Evolutionary conservation across 1,284 basidiomycete species (phyloP).

Genomic region (Agroathelia rolfsii): DNA sequence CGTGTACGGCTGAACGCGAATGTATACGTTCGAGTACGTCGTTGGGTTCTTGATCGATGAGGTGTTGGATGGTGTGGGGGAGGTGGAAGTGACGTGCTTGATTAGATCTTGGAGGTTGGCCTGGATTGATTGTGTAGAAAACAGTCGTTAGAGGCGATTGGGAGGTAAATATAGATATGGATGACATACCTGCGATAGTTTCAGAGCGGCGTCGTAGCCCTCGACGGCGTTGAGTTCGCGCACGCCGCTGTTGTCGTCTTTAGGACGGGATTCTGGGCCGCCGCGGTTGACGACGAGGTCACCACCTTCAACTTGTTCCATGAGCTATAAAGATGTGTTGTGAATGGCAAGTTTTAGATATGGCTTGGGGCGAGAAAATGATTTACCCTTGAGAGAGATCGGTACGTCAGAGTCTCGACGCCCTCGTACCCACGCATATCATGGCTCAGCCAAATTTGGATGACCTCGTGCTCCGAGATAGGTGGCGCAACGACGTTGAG

Average conservation of each 20-base stretch:
- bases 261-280: conserved; percentile 63
- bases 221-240: conserved; percentile 79
- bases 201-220: conserved; percentile 75
- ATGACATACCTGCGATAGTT: conserved; percentile 60
- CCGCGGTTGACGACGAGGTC: conserved; percentile 84
- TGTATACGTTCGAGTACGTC: conserved; percentile 84
- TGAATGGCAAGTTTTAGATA: conserved; percentile 2
- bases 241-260: conserved; percentile 34
- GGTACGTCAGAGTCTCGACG: conserved; percentile 91
- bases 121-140: conserved; percentile 25
- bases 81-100: conserved; percentile 42
- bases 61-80: conserved; percentile 25
- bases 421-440: conserved; percentile 97
- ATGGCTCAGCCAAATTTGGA: conserved; percentile 91
- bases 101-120: conserved; percentile 73
- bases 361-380: conserved; percentile 1
- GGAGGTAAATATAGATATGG: conserved; percentile 1
- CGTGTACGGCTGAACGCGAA: conserved; percentile 86
- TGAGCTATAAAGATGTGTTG: conserved; percentile 40
- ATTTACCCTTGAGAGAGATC: conserved; percentile 67
- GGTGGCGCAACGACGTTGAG: conserved; percentile 96
- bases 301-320: conserved; percentile 91
- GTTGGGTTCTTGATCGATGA: conserved; percentile 59
- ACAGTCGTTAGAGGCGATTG: conserved; percentile 1
- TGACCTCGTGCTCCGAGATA: conserved; percentile 95